Conservation (phyloP, 805 yeast genomes). For the Teunomyces panamensis region DNA sequence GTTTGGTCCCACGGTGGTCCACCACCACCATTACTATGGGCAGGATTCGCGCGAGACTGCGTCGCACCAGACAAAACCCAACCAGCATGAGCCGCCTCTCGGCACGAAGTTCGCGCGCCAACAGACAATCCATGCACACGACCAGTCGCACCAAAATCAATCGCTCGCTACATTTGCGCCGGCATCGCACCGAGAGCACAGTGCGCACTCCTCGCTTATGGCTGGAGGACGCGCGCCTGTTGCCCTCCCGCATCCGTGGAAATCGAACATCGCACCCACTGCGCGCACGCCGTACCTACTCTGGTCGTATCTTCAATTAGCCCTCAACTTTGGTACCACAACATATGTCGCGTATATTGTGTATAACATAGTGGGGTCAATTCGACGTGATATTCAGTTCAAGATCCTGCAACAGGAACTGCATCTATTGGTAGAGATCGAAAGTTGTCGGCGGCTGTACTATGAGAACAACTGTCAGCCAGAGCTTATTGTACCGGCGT, state of each 20-base stretch:
- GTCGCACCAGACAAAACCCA: neutral
- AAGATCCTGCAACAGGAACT: slow-evolving; percentile 48
- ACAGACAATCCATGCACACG: too few relatives aligned
- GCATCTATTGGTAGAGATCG: slow-evolving; percentile 49
- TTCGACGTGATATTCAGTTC: slow-evolving; percentile 52
- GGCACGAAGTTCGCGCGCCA: too few relatives aligned
- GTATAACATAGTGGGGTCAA: slow-evolving; percentile 43
- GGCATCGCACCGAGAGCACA: neutral
- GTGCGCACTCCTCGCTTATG: neutral
- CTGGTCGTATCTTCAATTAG: slow-evolving; percentile 59
- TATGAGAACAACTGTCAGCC: slow-evolving; percentile 56
- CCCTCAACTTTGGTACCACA: slow-evolving; percentile 48
- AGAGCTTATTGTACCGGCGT: slow-evolving; percentile 54
- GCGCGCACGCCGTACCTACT: slow-evolving; percentile 54
- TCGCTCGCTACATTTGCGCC: too few relatives aligned
- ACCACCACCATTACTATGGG: slow-evolving; percentile 47
- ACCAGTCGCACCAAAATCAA: too few relatives aligned
- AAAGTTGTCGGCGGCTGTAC: slow-evolving; percentile 51
- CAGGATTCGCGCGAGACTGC: neutral
- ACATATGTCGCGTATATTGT: slow-evolving; percentile 43
- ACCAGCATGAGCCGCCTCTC: too few relatives aligned
- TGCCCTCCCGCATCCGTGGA: slow-evolving; percentile 60
- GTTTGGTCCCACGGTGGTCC: slow-evolving; percentile 23
- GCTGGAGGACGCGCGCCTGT: neutral
- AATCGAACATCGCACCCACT: slow-evolving; percentile 46